Conservation (phyloP, 2,329 filamentous ascomycete species). For the Fusarium brevicatenulatum region DNA sequence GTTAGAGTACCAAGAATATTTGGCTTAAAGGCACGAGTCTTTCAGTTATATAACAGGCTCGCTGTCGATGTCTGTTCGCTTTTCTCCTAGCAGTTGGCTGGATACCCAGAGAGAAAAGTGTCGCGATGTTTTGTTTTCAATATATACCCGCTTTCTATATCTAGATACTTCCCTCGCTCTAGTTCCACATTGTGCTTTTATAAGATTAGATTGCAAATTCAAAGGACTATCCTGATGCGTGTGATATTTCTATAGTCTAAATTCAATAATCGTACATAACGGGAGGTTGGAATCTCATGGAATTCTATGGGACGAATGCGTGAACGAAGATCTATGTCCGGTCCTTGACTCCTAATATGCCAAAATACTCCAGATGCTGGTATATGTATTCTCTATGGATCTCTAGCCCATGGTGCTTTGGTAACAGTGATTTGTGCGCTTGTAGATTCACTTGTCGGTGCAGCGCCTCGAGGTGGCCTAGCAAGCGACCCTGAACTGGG, state of each 20-base stretch:
- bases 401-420: conserved; percentile 60
- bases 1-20: neutral
- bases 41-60: conserved; percentile 2
- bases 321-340: conserved; percentile 17
- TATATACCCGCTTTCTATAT: conserved; percentile 46
- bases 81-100: conserved; percentile 45
- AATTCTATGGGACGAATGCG: conserved; percentile 25
- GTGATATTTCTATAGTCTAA: neutral
- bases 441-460: conserved; percentile 45
- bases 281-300: neutral
- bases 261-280: neutral
- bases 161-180: neutral
- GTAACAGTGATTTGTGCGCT: conserved; percentile 55
- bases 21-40: neutral
- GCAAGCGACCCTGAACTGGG: conserved; percentile 44
- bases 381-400: conserved; percentile 12
- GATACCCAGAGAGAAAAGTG: conserved; percentile 47
- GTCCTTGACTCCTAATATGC: conserved; percentile 4
- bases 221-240: neutral
- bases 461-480: conserved; percentile 33
- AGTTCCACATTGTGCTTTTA: neutral
- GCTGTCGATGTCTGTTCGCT: conserved; percentile 22
- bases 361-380: neutral
- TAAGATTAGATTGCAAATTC: neutral
- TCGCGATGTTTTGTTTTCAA: conserved; percentile 43